Base-by-base conservation (phyloP, 768 basidiomycete species). In the Agaricus bisporus region DNA sequence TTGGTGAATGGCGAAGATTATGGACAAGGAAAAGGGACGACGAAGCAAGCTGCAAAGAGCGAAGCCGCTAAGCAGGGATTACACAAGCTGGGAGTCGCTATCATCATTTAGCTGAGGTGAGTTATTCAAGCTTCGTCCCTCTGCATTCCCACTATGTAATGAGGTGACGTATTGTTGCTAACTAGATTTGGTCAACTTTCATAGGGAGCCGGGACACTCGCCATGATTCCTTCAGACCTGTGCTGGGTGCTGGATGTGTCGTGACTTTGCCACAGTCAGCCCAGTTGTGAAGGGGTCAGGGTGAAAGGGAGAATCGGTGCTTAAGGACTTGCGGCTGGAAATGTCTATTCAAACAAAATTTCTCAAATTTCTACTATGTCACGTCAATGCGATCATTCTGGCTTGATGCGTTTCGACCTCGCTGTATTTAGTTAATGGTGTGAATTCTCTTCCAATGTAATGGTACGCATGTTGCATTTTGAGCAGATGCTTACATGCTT, bases 31-130 rank as follows among this genome's bases (percentile, higher is more conserved):
- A 74, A 70, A 51, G 89, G 87, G 9, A 79, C 77, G 58, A 90
- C 86, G 39, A 92, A 91, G 77, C 88, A 85, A 65, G 77, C 79
- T 1, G 89, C 89, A 1, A 76, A 84, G 63, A 89, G 90, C 61
- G 88, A 88, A 63, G 89, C 89, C 4, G 89, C 89, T 28, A 90
- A 88, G 66, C 72, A 81, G 59, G 88, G 86, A 2, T 72, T 91
- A 57, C 65, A 71, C 61, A 76, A 68, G 53, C 59, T 91, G 65
- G 85, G 81, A 2, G 73, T 22, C 22, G 22, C 87, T 44, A 56
- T 70, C 26, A 41, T 44, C 2, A 22, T 52, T 52, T 52, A 38
- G 36, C 39, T 81, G 45, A 78, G 68, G 76, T 75, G 63, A 68
- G 76, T 74, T 45, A 28, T 38, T 46, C 26, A 22, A 36, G 28